phyloP scores from a whole-genome alignment of 768 basidiomycete species.

The Boletus speciosus region DNA sequence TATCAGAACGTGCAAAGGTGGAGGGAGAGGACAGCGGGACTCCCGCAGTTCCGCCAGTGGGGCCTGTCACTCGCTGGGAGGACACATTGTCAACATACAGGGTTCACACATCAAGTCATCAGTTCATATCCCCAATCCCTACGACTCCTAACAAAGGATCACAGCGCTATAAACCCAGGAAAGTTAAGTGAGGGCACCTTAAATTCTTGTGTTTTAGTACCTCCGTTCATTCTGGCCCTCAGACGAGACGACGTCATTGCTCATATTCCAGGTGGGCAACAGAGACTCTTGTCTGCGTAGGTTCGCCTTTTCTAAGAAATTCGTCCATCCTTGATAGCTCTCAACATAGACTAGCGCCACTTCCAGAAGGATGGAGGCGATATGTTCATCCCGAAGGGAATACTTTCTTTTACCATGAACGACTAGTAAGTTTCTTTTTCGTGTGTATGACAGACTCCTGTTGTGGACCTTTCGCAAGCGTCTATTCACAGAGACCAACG shows the following conservation, averaged over 20 bases:
- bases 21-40: neutral
- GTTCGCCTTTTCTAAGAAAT: neutral
- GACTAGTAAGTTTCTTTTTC: neutral
- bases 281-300: constrained; percentile 2
- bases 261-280: constrained; percentile 3
- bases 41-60: neutral
- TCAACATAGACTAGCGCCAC: neutral
- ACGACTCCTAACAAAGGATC: constrained; percentile 5
- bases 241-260: neutral
- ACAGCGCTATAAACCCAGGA: constrained; percentile 2
- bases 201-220: no score
- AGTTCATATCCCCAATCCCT: neutral
- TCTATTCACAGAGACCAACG: no score
- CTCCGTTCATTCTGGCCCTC: neutral
- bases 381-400: constrained; percentile 11
- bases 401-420: constrained; percentile 9
- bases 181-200: neutral
- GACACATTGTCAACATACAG: neutral
- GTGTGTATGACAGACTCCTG: no score
- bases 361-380: constrained; percentile 4
- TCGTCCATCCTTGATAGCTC: no score
- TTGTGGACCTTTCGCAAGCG: neutral
- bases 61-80: neutral
- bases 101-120: neutral
- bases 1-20: neutral